Base-by-base conservation (phyloP, 2,329 filamentous ascomycete species). In the Aulographum hederae region DNA sequence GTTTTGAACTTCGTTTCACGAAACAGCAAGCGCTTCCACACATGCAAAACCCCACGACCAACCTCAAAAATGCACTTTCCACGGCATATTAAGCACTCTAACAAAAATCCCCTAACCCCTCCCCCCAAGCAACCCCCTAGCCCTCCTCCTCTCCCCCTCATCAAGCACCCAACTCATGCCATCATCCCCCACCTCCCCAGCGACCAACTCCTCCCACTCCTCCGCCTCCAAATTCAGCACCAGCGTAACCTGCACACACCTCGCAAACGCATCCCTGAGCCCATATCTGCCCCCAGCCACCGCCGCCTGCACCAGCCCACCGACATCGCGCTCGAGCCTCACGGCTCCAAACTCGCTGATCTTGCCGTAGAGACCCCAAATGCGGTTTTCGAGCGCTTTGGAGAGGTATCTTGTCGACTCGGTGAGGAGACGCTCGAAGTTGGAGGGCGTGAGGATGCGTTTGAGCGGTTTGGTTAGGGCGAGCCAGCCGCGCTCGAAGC, bases 211-310 rank as follows among this genome's bases (percentile, higher is more conserved):
- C 30, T 86, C 79, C 79, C 84, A 93, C 54, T 94, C 86, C 35
- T 94, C 85, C 20, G 89, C 80, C 49, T 94, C 85, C 82, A 94
- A 91, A 43, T 85, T 86, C 48, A 86, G 73, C 12, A 93, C 71
- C 61, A 91, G 71, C 35, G 78, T 70, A 43, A 93, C 75, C 61
- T 94, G 82, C 36, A 67, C 65, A 35, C 78, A 79, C 45, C 74
- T 70, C 18, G 67, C 63, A 57, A 94, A 93, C 3, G 68, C 55
- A 46, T 92, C 84, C 19, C 81, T 63, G 21, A 89, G 67, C 2
- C 69, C 69, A 48, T 92, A 94, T 45, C 78, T 73, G 3, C 65
- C 67, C 2, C 75, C 79, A 38, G 62, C 65, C 8, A 71, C 68
- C 2, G 81, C 72, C 0, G 67, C 63, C 16, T 66, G 60, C 4